Evolutionary conservation across 2,329 filamentous ascomycete species (phyloP), one percentile per base, ranked within the genome.

Genomic region (Beauveria sp.): DNA sequence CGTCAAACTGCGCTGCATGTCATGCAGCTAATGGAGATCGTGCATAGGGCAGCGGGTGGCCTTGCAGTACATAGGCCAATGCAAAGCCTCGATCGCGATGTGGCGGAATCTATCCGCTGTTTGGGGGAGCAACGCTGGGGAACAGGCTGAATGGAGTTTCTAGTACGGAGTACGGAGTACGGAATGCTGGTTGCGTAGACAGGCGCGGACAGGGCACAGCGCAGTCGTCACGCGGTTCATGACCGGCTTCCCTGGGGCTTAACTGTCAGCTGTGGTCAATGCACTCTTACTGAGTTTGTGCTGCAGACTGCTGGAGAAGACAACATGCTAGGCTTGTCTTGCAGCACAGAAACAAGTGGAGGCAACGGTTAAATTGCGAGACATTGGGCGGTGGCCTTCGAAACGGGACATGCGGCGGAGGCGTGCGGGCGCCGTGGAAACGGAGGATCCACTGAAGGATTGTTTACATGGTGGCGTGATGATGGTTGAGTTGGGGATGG

Each of bases 331-430:
- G 40, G 20, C 53, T 44, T 46, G 53, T 46, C 53, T 46, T 20
- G 53, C 46, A 34, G 53, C 46, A 34, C 24, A 14, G 12, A 18
- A 37, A 26, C 40, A 59, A 59, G 56, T 59, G 56, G 56, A 59
- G 56, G 56, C 48, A n/a, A 37, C 18, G 26, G 24, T 51, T 53
- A 59, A 53, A 59, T 59, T 59, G 56, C 56, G 48, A 59, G 56
- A 59, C 56, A 59, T 44, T 53, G 30, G 22, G 43, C 16, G 37
- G 26, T 46, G 47, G 56, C 37, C 37, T 40, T 52, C 22, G 56
- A 52, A 51, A 52, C 46, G 52, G 46, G 56, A 59, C 47, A 43
- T 10, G 46, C 46, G 18, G 55, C 46, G 34, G 46, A 43, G 34
- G 46, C 46, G 22, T 51, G 55, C 37, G 55, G 56, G 37, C 56